These are phyloP conservation scores for Jamesozyma lodderae DNA, from an alignment of 805 yeast genomes.

Conservation along the genomic window DNA sequence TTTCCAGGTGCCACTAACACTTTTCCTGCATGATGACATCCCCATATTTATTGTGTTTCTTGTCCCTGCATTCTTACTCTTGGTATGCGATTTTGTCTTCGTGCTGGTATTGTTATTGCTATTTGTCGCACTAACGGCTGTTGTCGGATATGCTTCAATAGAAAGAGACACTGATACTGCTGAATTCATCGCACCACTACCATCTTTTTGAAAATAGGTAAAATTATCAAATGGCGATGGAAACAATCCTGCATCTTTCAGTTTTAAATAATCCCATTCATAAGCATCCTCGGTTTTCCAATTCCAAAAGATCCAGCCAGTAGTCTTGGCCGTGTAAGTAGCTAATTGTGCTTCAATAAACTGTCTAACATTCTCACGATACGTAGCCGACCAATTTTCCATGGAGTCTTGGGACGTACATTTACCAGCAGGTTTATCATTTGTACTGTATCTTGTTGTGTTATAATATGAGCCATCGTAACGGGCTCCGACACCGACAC, in stretches of 20 bases:
- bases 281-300: conserved; percentile 56
- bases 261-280: conserved; percentile 56
- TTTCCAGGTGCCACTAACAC: no score
- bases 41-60: no score
- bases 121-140: background rate
- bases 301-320: conserved; percentile 67
- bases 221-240: conserved; percentile 53
- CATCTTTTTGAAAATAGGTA: conserved; percentile 35
- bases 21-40: no score
- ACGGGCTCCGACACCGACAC: conserved; percentile 59
- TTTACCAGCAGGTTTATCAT: conserved; percentile 27
- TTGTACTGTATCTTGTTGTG: conserved; percentile 12
- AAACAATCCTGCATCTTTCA: conserved; percentile 43
- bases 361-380: conserved; percentile 39
- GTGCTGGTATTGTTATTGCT: background rate
- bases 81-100: background rate
- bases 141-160: conserved; percentile 8
- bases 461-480: conserved; percentile 41
- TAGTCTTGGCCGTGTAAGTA: conserved; percentile 36
- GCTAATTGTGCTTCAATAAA: conserved; percentile 55
- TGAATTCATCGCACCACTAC: conserved; percentile 15
- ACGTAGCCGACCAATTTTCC: conserved; percentile 35
- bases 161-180: conserved; percentile 13
- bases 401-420: conserved; percentile 35
- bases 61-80: background rate